Conservation (phyloP, 2,329 filamentous ascomycete genomes). For the Polychaeton citri region DNA sequence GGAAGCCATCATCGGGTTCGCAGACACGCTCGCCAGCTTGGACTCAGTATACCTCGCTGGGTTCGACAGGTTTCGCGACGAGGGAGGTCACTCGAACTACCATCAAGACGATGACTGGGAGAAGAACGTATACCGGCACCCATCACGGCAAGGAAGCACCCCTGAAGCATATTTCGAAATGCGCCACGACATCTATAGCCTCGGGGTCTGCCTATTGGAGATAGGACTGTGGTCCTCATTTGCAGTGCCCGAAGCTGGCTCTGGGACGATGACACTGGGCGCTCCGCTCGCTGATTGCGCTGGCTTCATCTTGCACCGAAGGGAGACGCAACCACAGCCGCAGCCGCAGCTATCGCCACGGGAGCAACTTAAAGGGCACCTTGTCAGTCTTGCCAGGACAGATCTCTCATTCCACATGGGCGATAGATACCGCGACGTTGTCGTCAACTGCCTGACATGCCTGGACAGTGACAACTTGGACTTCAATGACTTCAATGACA, state of each 20-base stretch:
- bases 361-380: conserved; percentile 5
- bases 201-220: conserved; percentile 42
- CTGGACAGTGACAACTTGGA: conserved; percentile 11
- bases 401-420: conserved; percentile 19
- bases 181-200: conserved; percentile 45
- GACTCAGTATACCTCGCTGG: conserved; percentile 29
- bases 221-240: conserved; percentile 36
- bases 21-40: conserved; percentile 9
- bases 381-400: conserved; percentile 11
- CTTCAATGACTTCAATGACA: not conserved
- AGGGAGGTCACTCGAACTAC: conserved; percentile 19
- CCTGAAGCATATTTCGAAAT: conserved; percentile 31
- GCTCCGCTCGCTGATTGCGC: too few relatives aligned
- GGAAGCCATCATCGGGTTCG: conserved; percentile 26
- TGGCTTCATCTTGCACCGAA: not conserved
- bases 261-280: not conserved
- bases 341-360: not conserved
- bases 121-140: conserved; percentile 40
- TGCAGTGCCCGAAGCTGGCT: conserved; percentile 11
- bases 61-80: conserved; percentile 30
- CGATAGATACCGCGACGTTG: conserved; percentile 19
- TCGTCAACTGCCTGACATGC: conserved; percentile 20
- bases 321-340: not conserved
- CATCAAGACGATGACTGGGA: conserved; percentile 28
- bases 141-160: conserved; percentile 30